phyloP scores from a whole-genome alignment of 202 grass and related monocot genomes.

The Miscanthus sacchariflorus region DNA sequence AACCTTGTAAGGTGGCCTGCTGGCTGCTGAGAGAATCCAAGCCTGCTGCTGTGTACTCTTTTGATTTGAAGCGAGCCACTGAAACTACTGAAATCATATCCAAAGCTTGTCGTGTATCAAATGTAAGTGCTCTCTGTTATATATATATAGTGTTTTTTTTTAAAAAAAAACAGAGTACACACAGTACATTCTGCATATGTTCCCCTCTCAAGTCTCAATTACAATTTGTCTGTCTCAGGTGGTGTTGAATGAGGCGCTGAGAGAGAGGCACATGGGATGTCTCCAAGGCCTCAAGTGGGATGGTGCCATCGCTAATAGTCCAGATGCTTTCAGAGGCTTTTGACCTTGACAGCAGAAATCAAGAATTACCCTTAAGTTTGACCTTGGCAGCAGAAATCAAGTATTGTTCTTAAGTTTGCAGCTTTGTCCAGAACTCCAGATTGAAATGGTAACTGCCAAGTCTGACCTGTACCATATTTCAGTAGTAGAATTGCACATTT shows the following conservation, averaged over 20 bases:
- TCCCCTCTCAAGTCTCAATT: neutral
- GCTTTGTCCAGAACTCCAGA: no score
- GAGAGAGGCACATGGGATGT: slow-evolving; percentile 76
- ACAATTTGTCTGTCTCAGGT: slow-evolving; percentile 33
- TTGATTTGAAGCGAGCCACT: slow-evolving; percentile 66
- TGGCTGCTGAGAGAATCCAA: slow-evolving; percentile 63
- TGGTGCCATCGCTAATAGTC: slow-evolving; percentile 43
- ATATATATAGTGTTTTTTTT: neutral
- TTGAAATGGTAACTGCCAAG: no score
- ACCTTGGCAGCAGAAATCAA: no score
- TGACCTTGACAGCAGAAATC: no score
- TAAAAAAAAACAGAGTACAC: neutral
- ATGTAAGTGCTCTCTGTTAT: slow-evolving; percentile 31
- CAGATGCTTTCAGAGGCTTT: no score
- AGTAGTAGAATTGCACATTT: no score
- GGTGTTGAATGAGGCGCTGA: slow-evolving; percentile 47
- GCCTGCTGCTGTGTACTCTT: slow-evolving; percentile 65
- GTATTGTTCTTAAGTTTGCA: no score
- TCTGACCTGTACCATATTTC: no score
- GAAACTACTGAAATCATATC: slow-evolving; percentile 63
- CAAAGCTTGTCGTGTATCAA: slow-evolving; percentile 45
- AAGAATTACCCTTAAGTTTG: no score
- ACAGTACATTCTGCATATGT: neutral
- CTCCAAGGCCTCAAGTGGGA: slow-evolving; percentile 66
- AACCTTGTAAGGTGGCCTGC: slow-evolving; percentile 53